Evolutionary conservation across 176 grass and related monocot species (phyloP).

Genomic region (Musa itinerans): DNA sequence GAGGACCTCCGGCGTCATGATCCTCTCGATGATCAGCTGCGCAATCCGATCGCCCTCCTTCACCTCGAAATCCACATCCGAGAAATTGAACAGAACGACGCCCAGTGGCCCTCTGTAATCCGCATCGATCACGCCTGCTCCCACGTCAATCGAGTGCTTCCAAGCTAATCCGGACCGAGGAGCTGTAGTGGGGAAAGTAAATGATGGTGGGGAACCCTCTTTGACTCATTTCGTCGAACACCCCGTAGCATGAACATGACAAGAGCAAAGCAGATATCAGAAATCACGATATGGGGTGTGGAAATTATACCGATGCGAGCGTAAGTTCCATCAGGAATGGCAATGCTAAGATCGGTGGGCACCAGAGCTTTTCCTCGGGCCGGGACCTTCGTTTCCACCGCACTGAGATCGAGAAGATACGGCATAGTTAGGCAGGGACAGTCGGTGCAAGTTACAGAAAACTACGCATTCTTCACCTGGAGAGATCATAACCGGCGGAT

Average conservation of each 20-base stretch:
- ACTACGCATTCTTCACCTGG: slow-evolving; percentile 30
- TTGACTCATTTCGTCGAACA: too few species aligned
- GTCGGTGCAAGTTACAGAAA: too few species aligned
- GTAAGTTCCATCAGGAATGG: slow-evolving; percentile 80
- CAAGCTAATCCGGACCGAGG: slow-evolving; percentile 60
- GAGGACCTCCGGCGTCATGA: slow-evolving; percentile 51
- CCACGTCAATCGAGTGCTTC: slow-evolving; percentile 84
- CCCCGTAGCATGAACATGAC: too few species aligned
- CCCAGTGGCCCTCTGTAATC: slow-evolving; percentile 70
- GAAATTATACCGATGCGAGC: slow-evolving; percentile 53
- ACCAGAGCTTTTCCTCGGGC: slow-evolving; percentile 72
- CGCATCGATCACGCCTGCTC: slow-evolving; percentile 80
- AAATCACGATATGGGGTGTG: too few species aligned
- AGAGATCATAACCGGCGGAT: slow-evolving; percentile 90
- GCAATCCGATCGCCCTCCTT: slow-evolving; percentile 57
- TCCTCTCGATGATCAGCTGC: slow-evolving; percentile 64
- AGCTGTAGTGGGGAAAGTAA: slow-evolving; percentile 22
- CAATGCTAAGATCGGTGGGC: slow-evolving; percentile 64
- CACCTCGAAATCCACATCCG: slow-evolving; percentile 57
- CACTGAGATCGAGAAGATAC: slow-evolving; percentile 22
- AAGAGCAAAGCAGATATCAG: too few species aligned
- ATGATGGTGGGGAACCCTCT: too few species aligned
- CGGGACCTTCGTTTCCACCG: slow-evolving; percentile 39
- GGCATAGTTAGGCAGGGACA: too few species aligned
- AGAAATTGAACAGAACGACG: slow-evolving; percentile 89